These are phyloP conservation scores for Pouteria campechiana DNA, from an alignment of 179 eudicot species.

Conservation along the genomic window DNA sequence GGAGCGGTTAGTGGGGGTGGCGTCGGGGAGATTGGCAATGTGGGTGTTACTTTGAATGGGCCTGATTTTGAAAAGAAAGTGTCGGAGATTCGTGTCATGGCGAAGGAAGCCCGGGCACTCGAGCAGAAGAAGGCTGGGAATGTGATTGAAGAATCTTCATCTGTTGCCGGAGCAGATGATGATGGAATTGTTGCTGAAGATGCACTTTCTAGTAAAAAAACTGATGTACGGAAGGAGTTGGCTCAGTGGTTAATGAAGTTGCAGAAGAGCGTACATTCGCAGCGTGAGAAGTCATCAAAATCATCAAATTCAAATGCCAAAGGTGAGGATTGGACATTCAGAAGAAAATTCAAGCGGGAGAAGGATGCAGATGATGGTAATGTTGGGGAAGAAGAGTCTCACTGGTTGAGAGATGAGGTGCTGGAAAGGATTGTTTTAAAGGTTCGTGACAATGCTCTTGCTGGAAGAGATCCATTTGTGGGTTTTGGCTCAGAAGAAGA, in stretches of 20 bases:
- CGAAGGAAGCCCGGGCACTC: constrained; percentile 51
- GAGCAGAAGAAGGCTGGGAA: constrained; percentile 13
- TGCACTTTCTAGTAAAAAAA: constrained; percentile 17
- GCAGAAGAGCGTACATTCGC: constrained; percentile 18
- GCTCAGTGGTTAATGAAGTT: constrained; percentile 31
- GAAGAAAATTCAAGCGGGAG: too few species aligned
- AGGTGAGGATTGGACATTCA: constrained; percentile 20
- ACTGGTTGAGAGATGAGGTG: constrained; percentile 13
- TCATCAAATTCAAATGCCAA: constrained; percentile 13
- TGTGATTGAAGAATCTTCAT: constrained; percentile 14
- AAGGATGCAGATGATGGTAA: too few species aligned
- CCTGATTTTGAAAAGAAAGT: constrained; percentile 39
- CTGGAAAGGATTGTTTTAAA: constrained; percentile 57
- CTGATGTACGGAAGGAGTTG: constrained; percentile 55
- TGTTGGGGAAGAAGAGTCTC: constrained; percentile 45
- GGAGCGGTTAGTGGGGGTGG: too few species aligned
- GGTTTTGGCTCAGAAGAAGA: too few species aligned
- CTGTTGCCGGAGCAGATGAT: constrained; percentile 10
- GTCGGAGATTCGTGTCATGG: constrained; percentile 64
- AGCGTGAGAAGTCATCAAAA: constrained; percentile 11
- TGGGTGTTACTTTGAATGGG: too few species aligned
- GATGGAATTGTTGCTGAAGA: constrained; percentile 3
- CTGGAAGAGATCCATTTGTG: constrained; percentile 4
- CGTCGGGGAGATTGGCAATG: too few species aligned
- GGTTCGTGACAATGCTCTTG: constrained; percentile 8